phyloP scores from a whole-genome alignment of 495 filamentous ascomycete species.

The Sordaria brevicollis region DNA sequence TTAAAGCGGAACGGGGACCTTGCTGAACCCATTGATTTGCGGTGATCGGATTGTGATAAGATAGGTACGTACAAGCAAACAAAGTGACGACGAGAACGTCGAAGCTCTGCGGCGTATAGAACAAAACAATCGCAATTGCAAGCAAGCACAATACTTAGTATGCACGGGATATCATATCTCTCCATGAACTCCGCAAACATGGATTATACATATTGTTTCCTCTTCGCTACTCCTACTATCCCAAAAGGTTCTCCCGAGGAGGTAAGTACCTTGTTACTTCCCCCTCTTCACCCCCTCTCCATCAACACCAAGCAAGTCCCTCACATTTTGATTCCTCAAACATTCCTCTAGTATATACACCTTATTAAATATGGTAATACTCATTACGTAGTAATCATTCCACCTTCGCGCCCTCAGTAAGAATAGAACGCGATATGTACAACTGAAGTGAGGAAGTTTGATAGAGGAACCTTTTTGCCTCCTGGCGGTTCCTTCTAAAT shows the following conservation, averaged over 20 bases:
- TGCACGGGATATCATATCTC: not conserved
- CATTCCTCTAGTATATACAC: not conserved
- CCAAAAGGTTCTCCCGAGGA: not conserved
- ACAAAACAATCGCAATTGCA: not conserved
- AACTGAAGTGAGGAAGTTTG: not conserved
- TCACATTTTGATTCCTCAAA: not conserved
- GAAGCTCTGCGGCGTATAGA: not conserved
- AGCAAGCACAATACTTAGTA: not conserved
- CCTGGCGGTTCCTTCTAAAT: not conserved
- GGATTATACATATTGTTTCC: not conserved
- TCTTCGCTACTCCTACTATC: not conserved
- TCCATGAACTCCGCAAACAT: not conserved
- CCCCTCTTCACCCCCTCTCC: not conserved
- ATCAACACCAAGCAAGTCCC: not conserved
- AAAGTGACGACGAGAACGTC: not conserved
- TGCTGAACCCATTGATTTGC: not conserved
- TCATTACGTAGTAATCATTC: not conserved
- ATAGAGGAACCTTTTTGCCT: not conserved
- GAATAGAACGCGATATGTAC: not conserved
- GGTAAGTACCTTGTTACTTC: not conserved
- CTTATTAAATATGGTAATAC: not conserved
- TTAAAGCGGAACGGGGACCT: not conserved
- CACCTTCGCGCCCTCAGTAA: not conserved
- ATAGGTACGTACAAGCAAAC: too few relatives aligned
- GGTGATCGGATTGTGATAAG: not conserved